Evolutionary conservation across 1,284 basidiomycete genomes (phyloP).

Genomic region (Amylostereum areolatum): DNA sequence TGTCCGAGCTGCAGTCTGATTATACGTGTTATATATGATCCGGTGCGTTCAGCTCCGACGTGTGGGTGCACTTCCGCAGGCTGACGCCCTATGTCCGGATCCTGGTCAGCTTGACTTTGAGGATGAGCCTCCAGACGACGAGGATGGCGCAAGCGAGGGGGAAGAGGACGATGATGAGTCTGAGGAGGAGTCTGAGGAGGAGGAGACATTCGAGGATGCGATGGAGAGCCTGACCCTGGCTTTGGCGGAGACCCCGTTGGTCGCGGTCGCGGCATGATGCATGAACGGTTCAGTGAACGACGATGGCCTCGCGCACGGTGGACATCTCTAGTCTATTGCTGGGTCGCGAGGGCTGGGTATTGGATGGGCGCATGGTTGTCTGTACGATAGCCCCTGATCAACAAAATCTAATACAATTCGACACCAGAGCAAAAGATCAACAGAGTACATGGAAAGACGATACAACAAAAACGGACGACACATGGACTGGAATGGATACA

Average conservation of each 20-base stretch:
- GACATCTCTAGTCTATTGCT: too few relatives aligned
- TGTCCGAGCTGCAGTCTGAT: constrained; percentile 96
- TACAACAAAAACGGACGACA: too few relatives aligned
- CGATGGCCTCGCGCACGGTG: not conserved
- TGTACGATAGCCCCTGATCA: too few relatives aligned
- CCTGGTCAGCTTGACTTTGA: constrained; percentile 63
- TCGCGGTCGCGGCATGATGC: constrained; percentile 21
- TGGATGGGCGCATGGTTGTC: too few relatives aligned
- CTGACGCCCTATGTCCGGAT: constrained; percentile 1
- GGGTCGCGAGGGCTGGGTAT: too few relatives aligned
- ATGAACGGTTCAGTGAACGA: not conserved
- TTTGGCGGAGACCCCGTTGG: constrained; percentile 21
- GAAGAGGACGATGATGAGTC: constrained; percentile 36
- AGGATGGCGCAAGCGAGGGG: constrained; percentile 34
- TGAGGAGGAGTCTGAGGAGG: constrained; percentile 29
- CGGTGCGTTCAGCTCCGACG: constrained; percentile 50
- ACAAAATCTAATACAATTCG: too few relatives aligned
- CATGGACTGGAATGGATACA: too few relatives aligned
- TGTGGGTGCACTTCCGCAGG: not conserved
- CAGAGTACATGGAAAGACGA: too few relatives aligned
- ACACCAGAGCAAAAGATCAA: too few relatives aligned
- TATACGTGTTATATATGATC: constrained; percentile 92
- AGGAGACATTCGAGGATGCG: constrained; percentile 57
- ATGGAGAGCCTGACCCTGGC: constrained; percentile 54
- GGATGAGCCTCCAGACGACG: constrained; percentile 50